A percentile compares a stretch with the other conserved stretches of the same genome.
phyloP scores from a whole-genome alignment of 1,139 yeast species.

The Komagataea norvegica region DNA sequence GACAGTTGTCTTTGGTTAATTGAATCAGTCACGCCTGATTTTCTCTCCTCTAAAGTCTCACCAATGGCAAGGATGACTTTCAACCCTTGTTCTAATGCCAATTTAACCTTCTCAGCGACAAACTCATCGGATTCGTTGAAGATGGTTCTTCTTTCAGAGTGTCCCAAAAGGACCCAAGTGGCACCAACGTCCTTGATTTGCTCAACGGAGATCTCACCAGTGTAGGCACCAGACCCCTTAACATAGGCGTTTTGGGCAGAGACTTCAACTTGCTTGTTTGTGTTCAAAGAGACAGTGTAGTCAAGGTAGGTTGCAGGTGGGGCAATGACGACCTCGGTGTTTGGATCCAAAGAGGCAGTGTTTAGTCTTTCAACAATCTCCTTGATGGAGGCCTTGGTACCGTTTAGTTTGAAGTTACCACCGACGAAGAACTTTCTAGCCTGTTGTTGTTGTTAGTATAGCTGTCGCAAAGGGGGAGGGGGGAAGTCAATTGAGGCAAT shows the following conservation, averaged over 20 bases:
- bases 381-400: conserved; percentile 81
- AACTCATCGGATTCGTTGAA: conserved; percentile 88
- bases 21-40: conserved; percentile 77
- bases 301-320: conserved; percentile 94
- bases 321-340: conserved; percentile 83
- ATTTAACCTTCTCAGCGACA: conserved; percentile 91
- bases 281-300: conserved; percentile 64
- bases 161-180: conserved; percentile 94
- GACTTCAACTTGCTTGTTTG: conserved; percentile 67
- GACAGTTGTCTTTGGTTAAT: conserved; percentile 88
- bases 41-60: conserved; percentile 93
- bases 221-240: conserved; percentile 93
- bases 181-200: conserved; percentile 91
- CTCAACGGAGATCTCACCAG: conserved; percentile 92
- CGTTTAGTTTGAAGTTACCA: conserved; percentile 99
- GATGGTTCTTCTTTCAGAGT: conserved; percentile 97
- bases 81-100: conserved; percentile 84
- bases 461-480: too few species aligned
- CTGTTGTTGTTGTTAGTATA: conserved; percentile 27
- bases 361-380: conserved; percentile 80
- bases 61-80: conserved; percentile 95
- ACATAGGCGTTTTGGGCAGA: conserved; percentile 89
- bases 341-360: conserved; percentile 64
- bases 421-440: conserved; percentile 96
- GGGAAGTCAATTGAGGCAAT: neutral